Evolutionary conservation across 2,329 filamentous ascomycete genomes (phyloP).

Genomic region (Amylocarpus encephaloides): DNA sequence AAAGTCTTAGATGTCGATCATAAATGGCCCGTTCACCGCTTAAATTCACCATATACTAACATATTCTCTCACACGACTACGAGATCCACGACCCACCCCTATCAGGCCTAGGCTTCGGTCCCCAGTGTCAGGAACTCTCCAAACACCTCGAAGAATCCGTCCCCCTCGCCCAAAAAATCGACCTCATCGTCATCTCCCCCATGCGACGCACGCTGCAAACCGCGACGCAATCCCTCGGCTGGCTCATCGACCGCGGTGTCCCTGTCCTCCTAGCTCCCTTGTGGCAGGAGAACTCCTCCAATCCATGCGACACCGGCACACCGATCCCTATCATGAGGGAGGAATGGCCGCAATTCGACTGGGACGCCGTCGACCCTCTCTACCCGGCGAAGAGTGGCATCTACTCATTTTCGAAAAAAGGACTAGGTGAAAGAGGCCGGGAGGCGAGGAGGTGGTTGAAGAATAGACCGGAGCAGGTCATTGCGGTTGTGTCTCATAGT

Average conservation of each 20-base stretch:
- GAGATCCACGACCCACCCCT: constrained; percentile 20
- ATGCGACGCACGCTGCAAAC: constrained; percentile 31
- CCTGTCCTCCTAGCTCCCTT: constrained; percentile 26
- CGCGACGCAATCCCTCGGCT: constrained; percentile 26
- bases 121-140: constrained; percentile 23
- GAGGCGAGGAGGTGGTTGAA: constrained; percentile 26
- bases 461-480: constrained; percentile 29
- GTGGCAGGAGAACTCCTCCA: constrained; percentile 30
- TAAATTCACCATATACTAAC: constrained; percentile 13
- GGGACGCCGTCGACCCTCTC: constrained; percentile 27
- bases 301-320: constrained; percentile 30
- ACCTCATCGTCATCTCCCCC: constrained; percentile 30
- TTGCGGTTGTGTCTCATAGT: constrained; percentile 30
- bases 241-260: constrained; percentile 28
- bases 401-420: constrained; percentile 24
- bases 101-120: constrained; percentile 21
- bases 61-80: constrained; percentile 22
- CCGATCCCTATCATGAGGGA: constrained; percentile 21
- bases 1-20: constrained; percentile 24
- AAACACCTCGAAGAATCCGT: constrained; percentile 22
- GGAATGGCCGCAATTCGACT: constrained; percentile 32
- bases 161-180: constrained; percentile 27
- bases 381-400: constrained; percentile 28
- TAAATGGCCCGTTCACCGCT: constrained; percentile 23
- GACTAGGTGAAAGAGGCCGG: constrained; percentile 23